Percentiles rank a stretch among this genome's conserved stretches.
These are phyloP conservation scores for Circinella minor DNA, from an alignment of 371 early-diverging fungal species.

Conservation along the genomic window DNA sequence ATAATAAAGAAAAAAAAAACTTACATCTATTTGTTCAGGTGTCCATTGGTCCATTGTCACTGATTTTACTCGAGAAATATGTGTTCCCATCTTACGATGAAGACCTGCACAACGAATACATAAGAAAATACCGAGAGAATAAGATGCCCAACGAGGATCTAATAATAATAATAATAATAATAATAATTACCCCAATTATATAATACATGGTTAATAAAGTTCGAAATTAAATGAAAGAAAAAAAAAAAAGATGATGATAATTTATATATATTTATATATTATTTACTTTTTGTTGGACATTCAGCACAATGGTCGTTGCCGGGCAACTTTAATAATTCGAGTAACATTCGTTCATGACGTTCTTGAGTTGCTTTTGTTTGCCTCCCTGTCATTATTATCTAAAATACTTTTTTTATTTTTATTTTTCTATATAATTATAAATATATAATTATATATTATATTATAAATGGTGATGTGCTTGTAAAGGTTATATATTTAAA, in stretches of 20 bases:
- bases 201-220: no score
- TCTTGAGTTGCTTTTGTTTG: constrained; percentile 51
- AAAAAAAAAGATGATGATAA: not conserved
- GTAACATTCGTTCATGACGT: constrained; percentile 65
- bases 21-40: constrained; percentile 86
- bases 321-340: constrained; percentile 72
- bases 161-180: not conserved
- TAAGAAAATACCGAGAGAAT: constrained; percentile 91
- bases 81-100: constrained; percentile 93
- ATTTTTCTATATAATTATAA: no score
- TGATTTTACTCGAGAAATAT: constrained; percentile 92
- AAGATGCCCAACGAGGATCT: constrained; percentile 97
- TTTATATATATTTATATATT: no score
- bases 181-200: no score
- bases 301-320: constrained; percentile 85
- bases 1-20: not conserved
- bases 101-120: constrained; percentile 94
- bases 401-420: no score
- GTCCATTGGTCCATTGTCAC: constrained; percentile 94
- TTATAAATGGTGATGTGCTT: not conserved
- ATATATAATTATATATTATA: no score
- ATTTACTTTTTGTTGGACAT: constrained; percentile 75
- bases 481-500: not conserved
- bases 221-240: not conserved
- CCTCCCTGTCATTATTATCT: constrained; percentile 35